phyloP scores from a whole-genome alignment of 768 basidiomycete genomes.

The Suillus paluster region DNA sequence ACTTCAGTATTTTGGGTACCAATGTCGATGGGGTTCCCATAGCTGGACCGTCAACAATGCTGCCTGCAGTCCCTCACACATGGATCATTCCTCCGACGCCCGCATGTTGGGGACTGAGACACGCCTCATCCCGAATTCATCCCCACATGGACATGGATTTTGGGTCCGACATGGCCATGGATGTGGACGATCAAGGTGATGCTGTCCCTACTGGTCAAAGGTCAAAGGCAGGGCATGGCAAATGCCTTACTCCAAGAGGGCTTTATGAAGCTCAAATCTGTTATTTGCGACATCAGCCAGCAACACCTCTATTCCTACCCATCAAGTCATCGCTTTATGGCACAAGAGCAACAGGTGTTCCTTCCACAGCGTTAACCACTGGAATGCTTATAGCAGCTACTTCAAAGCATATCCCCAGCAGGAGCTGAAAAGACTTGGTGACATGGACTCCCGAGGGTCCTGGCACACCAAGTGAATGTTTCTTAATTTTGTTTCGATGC shows the following conservation, averaged over 20 bases:
- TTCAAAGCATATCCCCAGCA: constrained; percentile 8
- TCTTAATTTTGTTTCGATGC: background rate
- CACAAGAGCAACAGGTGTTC: constrained; percentile 3
- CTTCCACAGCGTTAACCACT: constrained; percentile 10
- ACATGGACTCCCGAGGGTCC: background rate
- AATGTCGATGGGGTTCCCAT: background rate
- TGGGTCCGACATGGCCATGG: background rate
- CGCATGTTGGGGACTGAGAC: background rate
- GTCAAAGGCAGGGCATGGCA: background rate
- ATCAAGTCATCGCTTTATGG: constrained; percentile 11
- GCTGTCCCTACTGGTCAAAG: background rate
- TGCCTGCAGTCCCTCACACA: background rate
- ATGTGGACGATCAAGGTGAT: background rate
- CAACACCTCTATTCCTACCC: constrained; percentile 6
- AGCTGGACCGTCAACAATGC: background rate
- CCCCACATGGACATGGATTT: background rate
- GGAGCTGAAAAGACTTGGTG: constrained; percentile 3
- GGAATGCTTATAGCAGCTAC: constrained; percentile 10
- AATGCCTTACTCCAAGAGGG: constrained; percentile 1
- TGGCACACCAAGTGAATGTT: background rate
- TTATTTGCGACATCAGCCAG: background rate
- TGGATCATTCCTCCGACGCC: background rate
- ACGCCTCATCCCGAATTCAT: background rate
- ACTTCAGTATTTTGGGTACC: background rate
- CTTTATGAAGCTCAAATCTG: background rate